A percentile compares a stretch with the other conserved stretches of the same genome.
Evolutionary conservation across 106 monocot species (phyloP).

Genomic region (Vanilla planifolia): DNA sequence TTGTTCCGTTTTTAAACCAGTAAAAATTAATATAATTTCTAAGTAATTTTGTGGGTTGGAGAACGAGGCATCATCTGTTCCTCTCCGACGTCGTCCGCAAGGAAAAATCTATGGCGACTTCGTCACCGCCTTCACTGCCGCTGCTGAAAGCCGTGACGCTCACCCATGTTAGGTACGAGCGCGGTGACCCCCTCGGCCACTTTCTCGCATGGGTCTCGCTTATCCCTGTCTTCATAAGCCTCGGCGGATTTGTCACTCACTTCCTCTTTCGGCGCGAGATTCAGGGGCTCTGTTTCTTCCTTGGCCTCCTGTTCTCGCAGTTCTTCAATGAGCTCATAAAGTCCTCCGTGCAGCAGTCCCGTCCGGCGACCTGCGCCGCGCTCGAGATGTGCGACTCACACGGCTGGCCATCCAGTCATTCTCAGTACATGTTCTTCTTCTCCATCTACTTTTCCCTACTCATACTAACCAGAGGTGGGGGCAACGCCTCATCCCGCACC

Average conservation of each 20-base stretch:
- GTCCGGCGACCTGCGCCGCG: slow-evolving; percentile 74
- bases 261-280: slow-evolving; percentile 96
- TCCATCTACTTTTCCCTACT: slow-evolving; percentile 73
- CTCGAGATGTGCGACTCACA: slow-evolving; percentile 92
- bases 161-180: slow-evolving; percentile 85
- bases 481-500: slow-evolving; percentile 6
- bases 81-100: neutral
- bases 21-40: no score
- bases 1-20: no score
- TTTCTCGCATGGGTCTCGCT: slow-evolving; percentile 97
- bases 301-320: slow-evolving; percentile 78
- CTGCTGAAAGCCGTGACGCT: slow-evolving; percentile 84
- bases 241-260: slow-evolving; percentile 93
- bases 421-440: slow-evolving; percentile 99
- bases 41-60: no score
- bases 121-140: slow-evolving; percentile 1
- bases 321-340: slow-evolving; percentile 92
- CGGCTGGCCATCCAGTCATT: slow-evolving; percentile 98
- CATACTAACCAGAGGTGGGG: slow-evolving; percentile 10
- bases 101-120: neutral
- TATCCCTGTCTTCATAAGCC: slow-evolving; percentile 86
- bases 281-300: slow-evolving; percentile 77
- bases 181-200: slow-evolving; percentile 73
- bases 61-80: no score
- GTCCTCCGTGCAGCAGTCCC: slow-evolving; percentile 78